These are phyloP conservation scores for Tolypocladium inflatum DNA, from an alignment of 2,329 filamentous ascomycete species.

Conservation along the genomic window DNA sequence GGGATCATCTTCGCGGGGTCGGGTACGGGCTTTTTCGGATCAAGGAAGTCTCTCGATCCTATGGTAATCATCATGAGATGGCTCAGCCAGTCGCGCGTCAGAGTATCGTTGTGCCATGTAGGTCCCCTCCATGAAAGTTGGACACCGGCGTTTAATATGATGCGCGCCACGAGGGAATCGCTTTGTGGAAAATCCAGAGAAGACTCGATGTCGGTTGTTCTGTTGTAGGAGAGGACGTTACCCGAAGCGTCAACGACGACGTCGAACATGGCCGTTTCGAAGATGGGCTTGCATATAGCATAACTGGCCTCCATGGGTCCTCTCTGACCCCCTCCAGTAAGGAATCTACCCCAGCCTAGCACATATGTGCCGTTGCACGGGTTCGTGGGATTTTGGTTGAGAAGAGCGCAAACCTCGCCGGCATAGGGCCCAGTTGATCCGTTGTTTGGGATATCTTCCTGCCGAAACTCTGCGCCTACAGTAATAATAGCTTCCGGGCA, in stretches of 20 bases:
- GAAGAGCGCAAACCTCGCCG: not conserved
- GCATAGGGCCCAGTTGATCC: not conserved
- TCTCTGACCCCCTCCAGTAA: not conserved
- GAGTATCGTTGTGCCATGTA: not conserved
- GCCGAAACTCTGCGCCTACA: no score
- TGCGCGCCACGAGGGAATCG: not conserved
- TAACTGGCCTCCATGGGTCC: slow-evolving; percentile 8
- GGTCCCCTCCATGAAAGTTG: not conserved
- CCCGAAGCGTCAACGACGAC: slow-evolving; percentile 18
- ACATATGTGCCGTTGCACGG: no score
- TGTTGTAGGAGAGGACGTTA: slow-evolving; percentile 10
- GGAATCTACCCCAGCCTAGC: slow-evolving; percentile 15
- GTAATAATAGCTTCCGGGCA: not conserved
- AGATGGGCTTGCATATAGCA: slow-evolving; percentile 13
- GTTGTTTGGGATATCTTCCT: no score
- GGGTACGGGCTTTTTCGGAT: slow-evolving; percentile 13
- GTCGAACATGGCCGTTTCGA: slow-evolving; percentile 24
- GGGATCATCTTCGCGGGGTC: slow-evolving; percentile 9
- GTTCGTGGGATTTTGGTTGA: no score
- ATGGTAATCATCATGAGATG: slow-evolving; percentile 28
- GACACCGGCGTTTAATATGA: not conserved
- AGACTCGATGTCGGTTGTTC: not conserved
- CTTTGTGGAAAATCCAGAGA: not conserved
- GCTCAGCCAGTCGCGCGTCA: slow-evolving; percentile 26
- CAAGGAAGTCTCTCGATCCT: slow-evolving; percentile 22